Percentiles rank a stretch among this genome's conserved stretches.
Evolutionary conservation across 2,329 filamentous ascomycete genomes (phyloP).

Genomic region (Pseudocercospora ulei): DNA sequence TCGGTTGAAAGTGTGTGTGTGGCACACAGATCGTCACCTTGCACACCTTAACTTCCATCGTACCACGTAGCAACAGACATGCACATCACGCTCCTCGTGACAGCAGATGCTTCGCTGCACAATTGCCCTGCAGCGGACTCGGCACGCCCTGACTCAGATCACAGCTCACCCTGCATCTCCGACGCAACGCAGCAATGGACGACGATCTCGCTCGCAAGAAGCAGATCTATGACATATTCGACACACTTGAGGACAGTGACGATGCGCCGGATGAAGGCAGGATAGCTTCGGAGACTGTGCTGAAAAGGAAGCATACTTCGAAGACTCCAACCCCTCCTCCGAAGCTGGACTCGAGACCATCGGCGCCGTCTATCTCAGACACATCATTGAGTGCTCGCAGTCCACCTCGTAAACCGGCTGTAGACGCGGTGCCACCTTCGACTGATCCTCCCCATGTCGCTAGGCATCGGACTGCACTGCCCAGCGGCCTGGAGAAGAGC

Average conservation of each 20-base stretch:
- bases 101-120: no score
- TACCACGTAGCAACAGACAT: no score
- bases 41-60: no score
- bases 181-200: slow-evolving; percentile 7
- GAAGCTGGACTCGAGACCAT: slow-evolving; percentile 6
- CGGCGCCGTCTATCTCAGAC: slow-evolving; percentile 27
- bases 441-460: slow-evolving; percentile 8
- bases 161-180: background rate
- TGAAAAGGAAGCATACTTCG: slow-evolving; percentile 12
- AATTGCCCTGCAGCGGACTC: background rate
- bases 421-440: slow-evolving; percentile 9
- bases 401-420: background rate
- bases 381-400: slow-evolving; percentile 3
- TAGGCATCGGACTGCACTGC: background rate
- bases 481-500: slow-evolving; percentile 15
- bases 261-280: slow-evolving; percentile 22
- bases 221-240: slow-evolving; percentile 22
- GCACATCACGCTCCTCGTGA: no score
- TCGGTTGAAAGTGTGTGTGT: no score
- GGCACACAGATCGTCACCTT: no score
- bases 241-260: slow-evolving; percentile 22
- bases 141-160: background rate
- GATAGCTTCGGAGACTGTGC: slow-evolving; percentile 18
- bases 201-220: slow-evolving; percentile 19
- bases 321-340: slow-evolving; percentile 10